phyloP scores from a whole-genome alignment of 345 rosid species.

The Raphanus sativus region DNA sequence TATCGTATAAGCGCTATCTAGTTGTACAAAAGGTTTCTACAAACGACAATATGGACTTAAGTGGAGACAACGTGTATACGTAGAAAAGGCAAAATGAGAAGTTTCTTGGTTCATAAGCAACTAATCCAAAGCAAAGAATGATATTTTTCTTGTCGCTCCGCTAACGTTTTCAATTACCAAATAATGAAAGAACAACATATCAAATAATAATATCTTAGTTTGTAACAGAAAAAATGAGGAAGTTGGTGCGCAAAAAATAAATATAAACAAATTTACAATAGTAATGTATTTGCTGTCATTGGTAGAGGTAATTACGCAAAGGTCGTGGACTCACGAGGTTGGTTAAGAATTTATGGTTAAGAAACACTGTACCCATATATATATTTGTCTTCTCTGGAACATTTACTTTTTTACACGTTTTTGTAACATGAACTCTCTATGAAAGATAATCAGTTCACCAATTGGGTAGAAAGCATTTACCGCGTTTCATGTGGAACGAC shows the following conservation, averaged over 20 bases:
- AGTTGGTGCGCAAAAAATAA: conserved; percentile 2
- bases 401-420: conserved; percentile 31
- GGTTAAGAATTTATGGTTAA: conserved; percentile 32
- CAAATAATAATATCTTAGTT: conserved; percentile 5
- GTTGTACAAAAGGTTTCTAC: neutral
- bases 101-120: conserved; percentile 9
- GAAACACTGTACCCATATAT: neutral
- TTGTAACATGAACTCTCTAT: conserved; percentile 32
- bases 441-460: conserved; percentile 24
- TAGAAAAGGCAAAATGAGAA: neutral
- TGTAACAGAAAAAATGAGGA: conserved; percentile 6
- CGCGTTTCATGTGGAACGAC: conserved; percentile 68
- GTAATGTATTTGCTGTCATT: conserved; percentile 3
- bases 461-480: conserved; percentile 57
- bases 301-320: conserved; percentile 24
- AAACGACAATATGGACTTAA: neutral
- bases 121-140: neutral
- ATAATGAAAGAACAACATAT: neutral
- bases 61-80: neutral
- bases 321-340: conserved; percentile 64
- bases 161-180: neutral
- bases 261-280: neutral
- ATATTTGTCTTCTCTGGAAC: neutral
- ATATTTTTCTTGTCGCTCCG: neutral
- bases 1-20: neutral